Percentiles rank a stretch among this genome's conserved stretches.
phyloP scores from a whole-genome alignment of 495 filamentous ascomycete genomes.

The Haplographium delicatum region DNA sequence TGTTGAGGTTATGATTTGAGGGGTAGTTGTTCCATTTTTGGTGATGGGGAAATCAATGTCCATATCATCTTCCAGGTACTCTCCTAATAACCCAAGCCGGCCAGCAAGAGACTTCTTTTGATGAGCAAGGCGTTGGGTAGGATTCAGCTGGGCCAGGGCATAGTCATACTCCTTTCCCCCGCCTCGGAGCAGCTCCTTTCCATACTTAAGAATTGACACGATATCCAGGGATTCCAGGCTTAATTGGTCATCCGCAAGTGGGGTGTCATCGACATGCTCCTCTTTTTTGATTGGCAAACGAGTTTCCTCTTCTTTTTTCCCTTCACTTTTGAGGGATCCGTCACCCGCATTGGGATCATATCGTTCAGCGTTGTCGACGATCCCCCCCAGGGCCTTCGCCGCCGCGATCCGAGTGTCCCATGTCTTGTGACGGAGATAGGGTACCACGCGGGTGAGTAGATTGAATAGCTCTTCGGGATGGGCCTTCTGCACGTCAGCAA shows the following conservation, averaged over 20 bases:
- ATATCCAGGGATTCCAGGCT: constrained; percentile 73
- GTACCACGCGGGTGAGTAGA: constrained; percentile 88
- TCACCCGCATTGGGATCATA: constrained; percentile 84
- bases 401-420: constrained; percentile 94
- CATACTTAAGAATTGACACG: constrained; percentile 69
- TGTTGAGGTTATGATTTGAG: constrained; percentile 20
- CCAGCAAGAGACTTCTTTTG: constrained; percentile 83
- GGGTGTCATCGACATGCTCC: constrained; percentile 26
- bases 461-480: constrained; percentile 98
- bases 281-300: constrained; percentile 44
- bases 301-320: constrained; percentile 51
- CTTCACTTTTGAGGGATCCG: constrained; percentile 34
- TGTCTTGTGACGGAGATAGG: constrained; percentile 84
- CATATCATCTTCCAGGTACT: constrained; percentile 58
- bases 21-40: constrained; percentile 22
- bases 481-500: constrained; percentile 94
- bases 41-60: constrained; percentile 51
- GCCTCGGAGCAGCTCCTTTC: constrained; percentile 76
- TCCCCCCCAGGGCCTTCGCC: constrained; percentile 87
- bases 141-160: constrained; percentile 73
- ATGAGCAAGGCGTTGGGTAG: constrained; percentile 69
- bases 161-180: constrained; percentile 80
- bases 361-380: constrained; percentile 78
- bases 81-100: constrained; percentile 77
- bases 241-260: constrained; percentile 37